These are phyloP conservation scores for Dothidotthia symphoricarpi DNA, from an alignment of 2,329 filamentous ascomycete species.

Conservation along the genomic window DNA sequence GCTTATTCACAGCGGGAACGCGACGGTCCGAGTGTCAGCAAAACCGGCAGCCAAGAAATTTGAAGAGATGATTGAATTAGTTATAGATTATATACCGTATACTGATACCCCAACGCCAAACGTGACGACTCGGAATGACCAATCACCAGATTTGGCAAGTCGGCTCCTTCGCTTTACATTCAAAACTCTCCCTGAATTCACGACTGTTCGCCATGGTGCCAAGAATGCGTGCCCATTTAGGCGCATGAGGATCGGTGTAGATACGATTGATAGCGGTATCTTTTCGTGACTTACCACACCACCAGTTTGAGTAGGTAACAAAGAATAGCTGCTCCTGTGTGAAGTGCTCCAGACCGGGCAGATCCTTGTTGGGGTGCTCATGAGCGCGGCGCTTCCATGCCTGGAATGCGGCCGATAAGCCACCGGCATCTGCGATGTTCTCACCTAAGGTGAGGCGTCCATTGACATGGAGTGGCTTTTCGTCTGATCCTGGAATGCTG, in stretches of 20 bases:
- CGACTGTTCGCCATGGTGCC: conserved; percentile 66
- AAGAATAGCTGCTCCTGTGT: conserved; percentile 70
- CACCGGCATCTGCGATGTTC: conserved; percentile 71
- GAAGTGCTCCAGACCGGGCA: conserved; percentile 59
- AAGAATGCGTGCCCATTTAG: conserved; percentile 57
- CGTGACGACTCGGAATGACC: not conserved
- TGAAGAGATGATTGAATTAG: no score
- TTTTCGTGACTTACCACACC: conserved; percentile 64
- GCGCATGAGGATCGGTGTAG: conserved; percentile 65
- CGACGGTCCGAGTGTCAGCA: no score
- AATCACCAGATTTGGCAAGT: conserved; percentile 67
- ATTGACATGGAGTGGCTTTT: conserved; percentile 60
- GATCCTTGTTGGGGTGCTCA: conserved; percentile 48
- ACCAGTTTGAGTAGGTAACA: conserved; percentile 62
- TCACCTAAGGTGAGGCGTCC: conserved; percentile 64
- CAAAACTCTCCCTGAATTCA: conserved; percentile 66
- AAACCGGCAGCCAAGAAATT: no score
- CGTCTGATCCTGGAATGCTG: conserved; percentile 57
- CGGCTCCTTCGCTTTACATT: conserved; percentile 64
- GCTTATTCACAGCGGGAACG: no score
- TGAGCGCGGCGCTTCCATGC: conserved; percentile 63
- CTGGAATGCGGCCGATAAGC: conserved; percentile 60
- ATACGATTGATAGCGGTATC: conserved; percentile 58
- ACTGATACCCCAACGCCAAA: no score
- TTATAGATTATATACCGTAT: no score